Evolutionary conservation across 768 basidiomycete species (phyloP).

Genomic region (Auriculariales sp.): DNA sequence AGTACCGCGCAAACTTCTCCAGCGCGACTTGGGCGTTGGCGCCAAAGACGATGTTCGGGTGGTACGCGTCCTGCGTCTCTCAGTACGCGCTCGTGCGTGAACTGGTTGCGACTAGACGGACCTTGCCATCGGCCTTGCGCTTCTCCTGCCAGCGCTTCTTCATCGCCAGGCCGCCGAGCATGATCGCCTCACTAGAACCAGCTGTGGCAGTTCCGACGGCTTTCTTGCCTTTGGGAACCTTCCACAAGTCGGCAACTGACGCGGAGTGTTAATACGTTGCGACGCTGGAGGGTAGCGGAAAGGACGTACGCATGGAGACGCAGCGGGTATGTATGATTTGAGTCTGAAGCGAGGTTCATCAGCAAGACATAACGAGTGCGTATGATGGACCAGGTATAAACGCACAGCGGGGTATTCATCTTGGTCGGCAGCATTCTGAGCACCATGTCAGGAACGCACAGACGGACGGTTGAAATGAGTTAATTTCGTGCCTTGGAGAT

Average conservation of each 20-base stretch:
- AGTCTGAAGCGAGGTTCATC: constrained; percentile 7
- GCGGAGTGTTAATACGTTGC: constrained; percentile 18
- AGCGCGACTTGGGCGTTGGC: constrained; percentile 58
- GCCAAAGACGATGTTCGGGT: constrained; percentile 16
- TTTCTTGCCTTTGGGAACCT: constrained; percentile 36
- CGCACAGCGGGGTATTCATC: constrained; percentile 52
- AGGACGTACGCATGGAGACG: constrained; percentile 6
- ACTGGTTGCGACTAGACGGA: constrained; percentile 48
- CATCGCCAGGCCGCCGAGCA: constrained; percentile 58
- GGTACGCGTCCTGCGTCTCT: constrained; percentile 1
- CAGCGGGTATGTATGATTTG: constrained; percentile 30
- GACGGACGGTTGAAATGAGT: neutral
- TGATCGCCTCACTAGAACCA: constrained; percentile 57
- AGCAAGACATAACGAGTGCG: neutral
- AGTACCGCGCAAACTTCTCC: constrained; percentile 47
- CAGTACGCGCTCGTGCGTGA: constrained; percentile 29
- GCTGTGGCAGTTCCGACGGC: constrained; percentile 60
- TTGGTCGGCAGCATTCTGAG: constrained; percentile 44
- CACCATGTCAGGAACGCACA: neutral
- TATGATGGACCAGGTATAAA: constrained; percentile 17
- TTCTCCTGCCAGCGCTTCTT: constrained; percentile 58
- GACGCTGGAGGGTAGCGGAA: neutral
- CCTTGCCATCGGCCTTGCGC: constrained; percentile 50
- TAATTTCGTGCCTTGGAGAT: constrained; percentile 25
- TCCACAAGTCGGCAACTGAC: constrained; percentile 54